Percentiles rank a stretch among this genome's conserved stretches.
These are phyloP conservation scores for Erythrophleum ivorense DNA, from an alignment of 331 rosid genomes.

Conservation along the genomic window DNA sequence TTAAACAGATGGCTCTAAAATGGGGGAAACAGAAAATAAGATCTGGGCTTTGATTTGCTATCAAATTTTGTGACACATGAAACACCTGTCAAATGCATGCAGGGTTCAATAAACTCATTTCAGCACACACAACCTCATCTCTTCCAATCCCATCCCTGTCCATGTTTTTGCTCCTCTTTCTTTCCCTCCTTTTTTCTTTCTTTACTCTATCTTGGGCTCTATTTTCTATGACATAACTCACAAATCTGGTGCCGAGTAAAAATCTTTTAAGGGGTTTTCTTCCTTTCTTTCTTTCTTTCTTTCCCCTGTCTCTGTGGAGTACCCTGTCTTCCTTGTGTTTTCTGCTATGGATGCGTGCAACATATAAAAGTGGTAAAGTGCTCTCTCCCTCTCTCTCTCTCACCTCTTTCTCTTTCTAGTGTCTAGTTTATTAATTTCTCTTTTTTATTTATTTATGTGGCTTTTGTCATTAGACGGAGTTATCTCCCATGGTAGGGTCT, in stretches of 20 bases:
- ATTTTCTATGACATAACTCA: constrained; percentile 13
- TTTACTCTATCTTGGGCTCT: not conserved
- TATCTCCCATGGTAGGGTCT: constrained; percentile 66
- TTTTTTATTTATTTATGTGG: constrained; percentile 55
- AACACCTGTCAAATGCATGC: constrained; percentile 47
- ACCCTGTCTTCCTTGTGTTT: constrained; percentile 74
- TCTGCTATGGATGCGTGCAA: constrained; percentile 94
- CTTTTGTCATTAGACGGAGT: constrained; percentile 73
- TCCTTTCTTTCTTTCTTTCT: constrained; percentile 31
- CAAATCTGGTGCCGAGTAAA: constrained; percentile 43
- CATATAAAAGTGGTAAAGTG: constrained; percentile 95
- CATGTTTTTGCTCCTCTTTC: not conserved
- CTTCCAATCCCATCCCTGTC: constrained; percentile 35
- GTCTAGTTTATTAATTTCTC: constrained; percentile 3
- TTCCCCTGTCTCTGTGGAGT: constrained; percentile 45
- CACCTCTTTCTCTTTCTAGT: constrained; percentile 19
- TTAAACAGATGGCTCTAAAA: not conserved
- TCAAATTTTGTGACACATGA: constrained; percentile 36
- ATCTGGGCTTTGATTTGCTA: constrained; percentile 41
- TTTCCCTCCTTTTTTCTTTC: constrained; percentile 6
- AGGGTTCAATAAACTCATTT: constrained; percentile 47
- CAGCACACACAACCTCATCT: constrained; percentile 2
- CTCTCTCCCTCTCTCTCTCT: constrained; percentile 34
- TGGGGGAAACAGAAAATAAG: constrained; percentile 38
- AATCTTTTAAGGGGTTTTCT: constrained; percentile 48